A percentile compares a stretch with the other conserved stretches of the same genome.
Evolutionary conservation across 2,329 filamentous ascomycete species (phyloP).

Genomic region (Chaetomiaceae sp.): DNA sequence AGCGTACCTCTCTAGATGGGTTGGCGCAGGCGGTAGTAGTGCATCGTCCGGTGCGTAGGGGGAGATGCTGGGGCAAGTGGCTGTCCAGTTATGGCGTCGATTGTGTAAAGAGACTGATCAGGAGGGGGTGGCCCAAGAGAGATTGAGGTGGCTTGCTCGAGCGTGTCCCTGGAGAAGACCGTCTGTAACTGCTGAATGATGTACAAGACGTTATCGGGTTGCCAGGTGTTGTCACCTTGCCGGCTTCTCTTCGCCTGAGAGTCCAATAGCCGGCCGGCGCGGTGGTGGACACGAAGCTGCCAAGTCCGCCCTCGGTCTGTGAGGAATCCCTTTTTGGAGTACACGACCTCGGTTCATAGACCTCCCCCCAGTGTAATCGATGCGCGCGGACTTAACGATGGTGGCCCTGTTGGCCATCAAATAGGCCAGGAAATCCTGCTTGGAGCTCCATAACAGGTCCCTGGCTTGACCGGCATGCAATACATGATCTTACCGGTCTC

Average conservation of each 20-base stretch:
- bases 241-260: slow-evolving; percentile 2
- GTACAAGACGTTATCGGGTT: not conserved
- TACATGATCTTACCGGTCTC: slow-evolving; percentile 7
- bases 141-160: not conserved
- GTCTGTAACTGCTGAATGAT: not conserved
- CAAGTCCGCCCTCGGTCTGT: not conserved
- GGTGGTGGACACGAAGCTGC: slow-evolving; percentile 13
- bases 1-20: too few relatives aligned
- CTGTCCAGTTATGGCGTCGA: slow-evolving; percentile 11
- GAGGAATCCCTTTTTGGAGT: not conserved
- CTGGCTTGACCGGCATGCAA: slow-evolving; percentile 1
- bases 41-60: not conserved
- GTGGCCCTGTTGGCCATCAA: slow-evolving; percentile 11
- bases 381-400: not conserved
- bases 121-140: too few relatives aligned
- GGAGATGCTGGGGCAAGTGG: not conserved
- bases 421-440: slow-evolving; percentile 15
- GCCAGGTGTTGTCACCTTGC: not conserved
- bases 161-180: not conserved
- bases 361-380: not conserved
- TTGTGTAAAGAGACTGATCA: too few relatives aligned
- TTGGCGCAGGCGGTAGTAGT: not conserved
- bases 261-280: slow-evolving; percentile 5
- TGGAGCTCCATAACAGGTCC: slow-evolving; percentile 15
- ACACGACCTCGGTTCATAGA: not conserved